Evolutionary conservation across 2,329 filamentous ascomycete species (phyloP).

Genomic region (Blumeriella jaapii): DNA sequence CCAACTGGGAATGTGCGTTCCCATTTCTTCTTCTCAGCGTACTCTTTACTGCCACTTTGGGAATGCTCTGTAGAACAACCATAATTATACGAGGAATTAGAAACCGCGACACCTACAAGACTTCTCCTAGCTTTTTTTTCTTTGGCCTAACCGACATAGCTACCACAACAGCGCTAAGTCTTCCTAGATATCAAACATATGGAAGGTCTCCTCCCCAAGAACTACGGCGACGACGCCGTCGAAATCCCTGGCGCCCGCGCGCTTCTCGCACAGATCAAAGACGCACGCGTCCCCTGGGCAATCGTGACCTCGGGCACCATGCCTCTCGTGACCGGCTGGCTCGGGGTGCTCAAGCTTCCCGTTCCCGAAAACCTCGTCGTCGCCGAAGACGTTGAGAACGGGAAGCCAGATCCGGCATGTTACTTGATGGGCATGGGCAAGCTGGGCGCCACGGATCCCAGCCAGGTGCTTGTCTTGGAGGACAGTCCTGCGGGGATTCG

Average conservation of each 20-base stretch:
- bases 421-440: conserved; percentile 57
- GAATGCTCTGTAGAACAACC: no score
- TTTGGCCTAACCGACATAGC: not conserved
- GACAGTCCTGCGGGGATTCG: conserved; percentile 55
- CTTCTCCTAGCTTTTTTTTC: no score
- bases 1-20: conserved; percentile 81
- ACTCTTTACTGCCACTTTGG: no score
- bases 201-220: conserved; percentile 66
- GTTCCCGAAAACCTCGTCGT: conserved; percentile 56
- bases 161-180: conserved; percentile 2
- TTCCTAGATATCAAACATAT: conserved; percentile 61
- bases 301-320: conserved; percentile 70
- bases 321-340: conserved; percentile 61
- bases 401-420: conserved; percentile 68
- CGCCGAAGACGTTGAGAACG: conserved; percentile 62
- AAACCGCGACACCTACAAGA: no score
- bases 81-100: no score
- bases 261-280: conserved; percentile 56
- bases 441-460: conserved; percentile 35
- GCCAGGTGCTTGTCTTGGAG: conserved; percentile 49
- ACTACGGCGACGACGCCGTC: conserved; percentile 65
- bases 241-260: conserved; percentile 76
- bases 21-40: not conserved
- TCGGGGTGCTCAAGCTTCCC: conserved; percentile 53
- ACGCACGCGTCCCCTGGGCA: conserved; percentile 52